A percentile compares a stretch with the other conserved stretches of the same genome.
phyloP scores from a whole-genome alignment of 202 grass and related monocot species.

The Bolboschoenoplectus hybrid region DNA sequence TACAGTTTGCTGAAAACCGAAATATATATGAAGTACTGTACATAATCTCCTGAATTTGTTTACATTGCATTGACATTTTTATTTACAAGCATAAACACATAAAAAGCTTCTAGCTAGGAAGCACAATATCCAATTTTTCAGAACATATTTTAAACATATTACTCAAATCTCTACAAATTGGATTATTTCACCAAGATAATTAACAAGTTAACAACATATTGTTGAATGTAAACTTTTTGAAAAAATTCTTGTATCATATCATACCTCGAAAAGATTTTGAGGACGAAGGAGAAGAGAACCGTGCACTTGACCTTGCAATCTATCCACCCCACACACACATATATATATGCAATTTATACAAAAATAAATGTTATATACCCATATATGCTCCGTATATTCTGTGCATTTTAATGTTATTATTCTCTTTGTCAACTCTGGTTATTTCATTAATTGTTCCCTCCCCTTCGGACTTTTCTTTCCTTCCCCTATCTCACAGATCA shows the following conservation, averaged over 20 bases:
- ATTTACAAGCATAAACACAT: no score
- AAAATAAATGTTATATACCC: no score
- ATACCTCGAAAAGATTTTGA: neutral
- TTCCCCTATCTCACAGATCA: neutral
- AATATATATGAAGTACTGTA: no score
- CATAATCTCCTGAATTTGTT: no score
- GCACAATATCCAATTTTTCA: no score
- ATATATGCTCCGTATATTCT: neutral
- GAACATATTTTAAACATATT: no score
- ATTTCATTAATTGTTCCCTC: neutral
- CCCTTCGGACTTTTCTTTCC: neutral
- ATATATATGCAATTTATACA: neutral
- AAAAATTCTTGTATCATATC: neutral
- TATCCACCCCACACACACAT: neutral
- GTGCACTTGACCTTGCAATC: neutral
- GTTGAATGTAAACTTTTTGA: neutral
- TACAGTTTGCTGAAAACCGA: no score
- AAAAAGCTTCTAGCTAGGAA: no score
- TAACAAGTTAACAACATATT: no score
- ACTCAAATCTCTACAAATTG: no score
- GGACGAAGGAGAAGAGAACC: neutral
- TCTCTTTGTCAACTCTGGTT: neutral
- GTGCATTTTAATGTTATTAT: neutral
- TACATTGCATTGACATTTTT: no score
- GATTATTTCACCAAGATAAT: no score